Evolutionary conservation across 2,329 filamentous ascomycete genomes (phyloP).

Genomic region (Calonectria pseudoturangicola): DNA sequence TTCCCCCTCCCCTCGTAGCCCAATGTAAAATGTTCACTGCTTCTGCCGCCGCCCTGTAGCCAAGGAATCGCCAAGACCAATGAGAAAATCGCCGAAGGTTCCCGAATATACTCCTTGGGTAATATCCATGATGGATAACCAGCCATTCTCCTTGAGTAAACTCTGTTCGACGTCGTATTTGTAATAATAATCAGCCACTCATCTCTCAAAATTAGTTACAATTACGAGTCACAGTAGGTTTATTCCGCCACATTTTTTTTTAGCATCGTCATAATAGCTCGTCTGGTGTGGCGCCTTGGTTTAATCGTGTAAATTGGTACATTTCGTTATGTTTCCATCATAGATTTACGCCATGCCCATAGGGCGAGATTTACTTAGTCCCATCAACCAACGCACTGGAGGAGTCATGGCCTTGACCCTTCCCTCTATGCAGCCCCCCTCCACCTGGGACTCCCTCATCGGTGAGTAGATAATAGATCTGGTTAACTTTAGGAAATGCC

Average conservation of each 20-base stretch:
- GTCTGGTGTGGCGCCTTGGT: background rate
- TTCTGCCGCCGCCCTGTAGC: too few relatives aligned
- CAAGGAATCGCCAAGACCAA: too few relatives aligned
- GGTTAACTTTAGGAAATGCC: constrained; percentile 12
- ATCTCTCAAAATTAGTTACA: background rate
- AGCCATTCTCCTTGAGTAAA: too few relatives aligned
- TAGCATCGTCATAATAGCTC: background rate
- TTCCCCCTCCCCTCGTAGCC: too few relatives aligned
- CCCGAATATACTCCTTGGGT: too few relatives aligned
- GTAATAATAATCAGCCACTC: too few relatives aligned
- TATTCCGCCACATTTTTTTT: background rate
- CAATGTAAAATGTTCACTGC: too few relatives aligned
- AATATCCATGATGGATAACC: too few relatives aligned
- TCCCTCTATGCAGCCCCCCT: constrained; percentile 34
- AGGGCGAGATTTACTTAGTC: constrained; percentile 2
- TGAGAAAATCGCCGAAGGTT: too few relatives aligned
- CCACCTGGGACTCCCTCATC: constrained; percentile 36
- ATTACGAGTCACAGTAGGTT: background rate
- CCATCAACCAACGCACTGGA: background rate
- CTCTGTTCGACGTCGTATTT: too few relatives aligned
- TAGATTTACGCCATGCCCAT: constrained; percentile 21
- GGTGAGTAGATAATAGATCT: constrained; percentile 4
- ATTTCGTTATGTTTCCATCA: constrained; percentile 20
- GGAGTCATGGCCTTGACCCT: constrained; percentile 16
- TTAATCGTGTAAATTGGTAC: constrained; percentile 13